A percentile compares a stretch with the other conserved stretches of the same genome.
Conservation (phyloP, 2,329 filamentous ascomycete species). For the Colletotrichum destructivum region DNA sequence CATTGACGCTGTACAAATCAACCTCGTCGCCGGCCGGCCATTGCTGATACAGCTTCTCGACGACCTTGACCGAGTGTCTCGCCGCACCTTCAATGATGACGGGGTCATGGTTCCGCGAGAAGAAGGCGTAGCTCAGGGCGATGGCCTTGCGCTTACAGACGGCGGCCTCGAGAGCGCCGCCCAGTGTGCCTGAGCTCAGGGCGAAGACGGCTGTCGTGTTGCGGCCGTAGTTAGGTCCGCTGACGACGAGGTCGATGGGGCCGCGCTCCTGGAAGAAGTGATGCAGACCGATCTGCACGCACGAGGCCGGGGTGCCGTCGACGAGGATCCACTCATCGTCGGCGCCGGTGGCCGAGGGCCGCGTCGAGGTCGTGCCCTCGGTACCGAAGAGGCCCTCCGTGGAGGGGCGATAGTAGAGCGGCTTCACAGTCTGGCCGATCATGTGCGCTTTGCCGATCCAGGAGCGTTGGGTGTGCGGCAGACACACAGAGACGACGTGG, state of each 20-base stretch:
- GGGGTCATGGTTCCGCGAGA: conserved; percentile 86
- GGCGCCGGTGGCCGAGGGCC: conserved; percentile 63
- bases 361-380: conserved; percentile 76
- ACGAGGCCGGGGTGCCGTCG: conserved; percentile 85
- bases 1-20: conserved; percentile 93
- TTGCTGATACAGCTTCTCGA: conserved; percentile 83
- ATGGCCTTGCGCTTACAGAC: conserved; percentile 80
- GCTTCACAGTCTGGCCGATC: conserved; percentile 89
- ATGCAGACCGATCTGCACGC: conserved; percentile 85
- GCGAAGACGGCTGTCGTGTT: conserved; percentile 88
- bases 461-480: conserved; percentile 92
- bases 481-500: conserved; percentile 90
- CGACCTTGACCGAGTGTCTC: conserved; percentile 79
- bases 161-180: conserved; percentile 83
- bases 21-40: conserved; percentile 78
- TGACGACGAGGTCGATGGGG: conserved; percentile 82
- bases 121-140: conserved; percentile 92
- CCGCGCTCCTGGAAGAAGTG: conserved; percentile 83
- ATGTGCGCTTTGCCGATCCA: conserved; percentile 99
- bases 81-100: conserved; percentile 84
- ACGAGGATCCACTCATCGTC: conserved; percentile 87
- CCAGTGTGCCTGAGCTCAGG: conserved; percentile 82
- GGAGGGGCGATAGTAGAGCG: conserved; percentile 83
- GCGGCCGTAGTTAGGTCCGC: conserved; percentile 86
- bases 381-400: conserved; percentile 55